These are phyloP conservation scores for Biancaea sappan DNA, from an alignment of 306 rosid genomes.

Conservation along the genomic window DNA sequence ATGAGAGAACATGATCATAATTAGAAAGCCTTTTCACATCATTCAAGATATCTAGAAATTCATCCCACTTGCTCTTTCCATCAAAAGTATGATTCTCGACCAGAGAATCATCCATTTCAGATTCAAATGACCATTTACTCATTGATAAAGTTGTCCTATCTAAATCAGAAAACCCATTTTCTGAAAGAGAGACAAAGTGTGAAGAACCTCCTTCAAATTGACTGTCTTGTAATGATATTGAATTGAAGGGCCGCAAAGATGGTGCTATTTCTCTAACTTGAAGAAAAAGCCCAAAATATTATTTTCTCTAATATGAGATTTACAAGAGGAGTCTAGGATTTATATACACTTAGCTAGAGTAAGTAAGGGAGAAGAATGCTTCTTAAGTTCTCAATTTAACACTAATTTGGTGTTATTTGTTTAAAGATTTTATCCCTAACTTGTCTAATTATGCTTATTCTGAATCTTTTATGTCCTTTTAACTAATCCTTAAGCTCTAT, in stretches of 20 bases:
- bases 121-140: conserved; percentile 64
- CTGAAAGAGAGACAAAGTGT: conserved; percentile 78
- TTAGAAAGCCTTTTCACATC: conserved; percentile 68
- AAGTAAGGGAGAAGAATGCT: too few relatives aligned
- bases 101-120: conserved; percentile 52
- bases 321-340: too few relatives aligned
- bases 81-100: conserved; percentile 51
- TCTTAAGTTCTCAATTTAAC: too few relatives aligned
- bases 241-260: conserved; percentile 52
- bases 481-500: too few relatives aligned
- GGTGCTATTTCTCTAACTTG: conserved; percentile 94
- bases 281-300: too few relatives aligned
- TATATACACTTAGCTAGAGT: too few relatives aligned
- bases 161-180: conserved; percentile 62
- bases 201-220: conserved; percentile 78
- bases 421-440: too few relatives aligned
- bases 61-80: conserved; percentile 52
- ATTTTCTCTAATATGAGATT: too few relatives aligned
- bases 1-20: conserved; percentile 68
- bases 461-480: too few relatives aligned
- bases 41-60: conserved; percentile 56
- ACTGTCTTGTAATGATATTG: conserved; percentile 62
- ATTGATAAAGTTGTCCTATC: conserved; percentile 58
- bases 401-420: too few relatives aligned
- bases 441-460: too few relatives aligned